These are phyloP conservation scores for Solanum verrucosum DNA, from an alignment of 257 asterid species.

Conservation along the genomic window DNA sequence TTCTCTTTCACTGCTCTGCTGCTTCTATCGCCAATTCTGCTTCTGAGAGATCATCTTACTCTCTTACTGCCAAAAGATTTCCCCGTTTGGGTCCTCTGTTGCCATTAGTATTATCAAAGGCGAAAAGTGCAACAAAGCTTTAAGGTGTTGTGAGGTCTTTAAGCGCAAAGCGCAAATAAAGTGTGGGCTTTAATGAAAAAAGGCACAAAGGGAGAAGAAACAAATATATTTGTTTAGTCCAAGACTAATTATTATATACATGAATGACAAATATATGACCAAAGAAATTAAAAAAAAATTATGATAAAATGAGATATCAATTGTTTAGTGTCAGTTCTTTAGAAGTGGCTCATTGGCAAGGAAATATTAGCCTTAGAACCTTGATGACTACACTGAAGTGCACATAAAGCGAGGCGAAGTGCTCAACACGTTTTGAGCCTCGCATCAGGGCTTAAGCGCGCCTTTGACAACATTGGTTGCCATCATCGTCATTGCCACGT, in stretches of 20 bases:
- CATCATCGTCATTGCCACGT: background rate
- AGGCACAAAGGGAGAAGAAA: too few relatives aligned
- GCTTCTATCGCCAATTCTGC: background rate
- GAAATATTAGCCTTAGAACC: background rate
- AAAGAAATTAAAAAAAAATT: too few relatives aligned
- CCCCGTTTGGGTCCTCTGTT: background rate
- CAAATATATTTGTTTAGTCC: too few relatives aligned
- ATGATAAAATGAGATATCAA: too few relatives aligned
- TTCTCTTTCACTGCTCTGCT: background rate
- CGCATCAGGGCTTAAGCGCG: background rate
- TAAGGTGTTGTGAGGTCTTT: too few relatives aligned
- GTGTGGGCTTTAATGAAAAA: too few relatives aligned
- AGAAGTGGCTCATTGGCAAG: background rate
- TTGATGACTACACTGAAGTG: background rate
- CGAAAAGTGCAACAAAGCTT: background rate
- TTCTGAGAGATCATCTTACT: background rate
- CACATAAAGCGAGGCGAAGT: background rate
- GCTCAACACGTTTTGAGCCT: background rate
- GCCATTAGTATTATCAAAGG: background rate
- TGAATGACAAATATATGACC: too few relatives aligned
- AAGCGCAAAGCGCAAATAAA: too few relatives aligned
- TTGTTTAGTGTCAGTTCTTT: too few relatives aligned
- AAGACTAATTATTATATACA: too few relatives aligned
- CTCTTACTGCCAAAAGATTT: background rate
- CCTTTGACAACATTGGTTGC: background rate